Percentiles rank a stretch among this genome's conserved stretches.
These are phyloP conservation scores for Trichophyton verrucosum DNA, from an alignment of 2,329 filamentous ascomycete genomes.

Conservation along the genomic window DNA sequence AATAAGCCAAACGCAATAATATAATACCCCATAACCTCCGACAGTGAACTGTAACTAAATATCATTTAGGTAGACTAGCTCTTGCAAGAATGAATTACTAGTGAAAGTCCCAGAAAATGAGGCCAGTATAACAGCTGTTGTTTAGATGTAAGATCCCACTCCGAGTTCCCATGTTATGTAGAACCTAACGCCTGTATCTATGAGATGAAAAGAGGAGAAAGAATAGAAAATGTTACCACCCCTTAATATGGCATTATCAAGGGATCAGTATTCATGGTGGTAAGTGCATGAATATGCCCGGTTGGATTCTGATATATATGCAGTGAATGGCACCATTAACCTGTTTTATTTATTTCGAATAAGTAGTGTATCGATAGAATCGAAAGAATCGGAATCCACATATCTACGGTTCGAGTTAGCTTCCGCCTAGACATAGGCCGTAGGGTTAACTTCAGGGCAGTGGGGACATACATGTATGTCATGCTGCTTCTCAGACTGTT, in stretches of 20 bases:
- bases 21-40: not conserved
- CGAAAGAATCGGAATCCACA: slow-evolving; percentile 77
- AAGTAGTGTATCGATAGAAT: slow-evolving; percentile 68
- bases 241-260: not conserved
- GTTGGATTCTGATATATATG: not conserved
- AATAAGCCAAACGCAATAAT: no score
- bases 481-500: slow-evolving; percentile 86
- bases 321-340: no score
- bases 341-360: slow-evolving; percentile 60
- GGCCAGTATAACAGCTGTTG: not conserved
- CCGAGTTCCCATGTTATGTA: not conserved
- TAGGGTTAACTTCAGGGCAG: not conserved
- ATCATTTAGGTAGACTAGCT: not conserved
- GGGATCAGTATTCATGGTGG: not conserved
- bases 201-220: not conserved
- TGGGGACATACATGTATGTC: slow-evolving; percentile 73
- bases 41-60: not conserved
- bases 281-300: not conserved
- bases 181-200: not conserved
- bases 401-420: slow-evolving; percentile 37
- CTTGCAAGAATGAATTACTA: not conserved
- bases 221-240: not conserved
- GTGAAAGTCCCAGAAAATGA: not conserved
- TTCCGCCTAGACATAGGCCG: not conserved
- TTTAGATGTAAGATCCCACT: not conserved